Evolutionary conservation across 2,329 filamentous ascomycete genomes (phyloP).

Genomic region (Neopestalotiopsis sp.): DNA sequence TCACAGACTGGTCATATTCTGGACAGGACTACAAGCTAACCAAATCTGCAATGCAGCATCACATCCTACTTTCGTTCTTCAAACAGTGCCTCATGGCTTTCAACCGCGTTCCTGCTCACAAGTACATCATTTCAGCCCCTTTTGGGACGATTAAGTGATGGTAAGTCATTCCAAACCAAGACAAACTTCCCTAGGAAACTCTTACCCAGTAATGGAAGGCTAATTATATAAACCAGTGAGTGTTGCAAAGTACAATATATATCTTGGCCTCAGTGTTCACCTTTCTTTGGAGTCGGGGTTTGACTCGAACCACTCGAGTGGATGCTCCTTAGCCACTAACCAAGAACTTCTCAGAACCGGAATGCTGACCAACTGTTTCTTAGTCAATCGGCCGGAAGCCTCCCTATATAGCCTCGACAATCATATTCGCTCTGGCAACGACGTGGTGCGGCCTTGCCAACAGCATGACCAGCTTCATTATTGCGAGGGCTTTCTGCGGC

Average conservation of each 20-base stretch:
- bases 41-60: constrained; percentile 47
- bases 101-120: constrained; percentile 78
- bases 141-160: constrained; percentile 74
- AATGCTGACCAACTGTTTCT: not conserved
- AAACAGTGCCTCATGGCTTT: constrained; percentile 83
- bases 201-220: not conserved
- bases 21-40: no score
- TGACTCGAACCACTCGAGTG: no score
- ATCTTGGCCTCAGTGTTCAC: not conserved
- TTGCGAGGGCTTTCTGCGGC: constrained; percentile 73
- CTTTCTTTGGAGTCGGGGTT: no score
- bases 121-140: constrained; percentile 79
- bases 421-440: constrained; percentile 69
- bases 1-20: no score
- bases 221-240: not conserved
- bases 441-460: constrained; percentile 72
- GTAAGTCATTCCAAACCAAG: not conserved
- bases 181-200: not conserved
- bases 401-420: constrained; percentile 68
- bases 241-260: not conserved
- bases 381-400: constrained; percentile 68
- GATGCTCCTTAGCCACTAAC: no score
- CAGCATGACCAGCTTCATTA: constrained; percentile 73
- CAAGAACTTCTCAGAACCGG: not conserved
- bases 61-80: constrained; percentile 80